phyloP scores from a whole-genome alignment of 306 rosid genomes.

The Vigna mungo region DNA sequence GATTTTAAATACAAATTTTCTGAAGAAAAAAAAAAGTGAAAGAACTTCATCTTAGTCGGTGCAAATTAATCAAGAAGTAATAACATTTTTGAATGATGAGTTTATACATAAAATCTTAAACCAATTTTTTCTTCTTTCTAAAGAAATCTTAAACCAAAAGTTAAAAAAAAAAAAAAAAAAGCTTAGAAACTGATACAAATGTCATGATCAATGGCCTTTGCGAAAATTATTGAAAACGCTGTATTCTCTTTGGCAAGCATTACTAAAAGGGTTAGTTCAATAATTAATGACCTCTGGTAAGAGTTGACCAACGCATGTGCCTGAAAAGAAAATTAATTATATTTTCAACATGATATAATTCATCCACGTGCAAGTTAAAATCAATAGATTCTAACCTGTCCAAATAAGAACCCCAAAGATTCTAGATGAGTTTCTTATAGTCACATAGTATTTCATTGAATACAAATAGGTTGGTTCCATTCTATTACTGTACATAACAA shows the following conservation, averaged over 20 bases:
- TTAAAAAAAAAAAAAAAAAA: neutral
- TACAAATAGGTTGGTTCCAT: neutral
- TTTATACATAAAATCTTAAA: neutral
- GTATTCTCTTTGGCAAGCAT: neutral
- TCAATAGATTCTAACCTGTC: constrained; percentile 1
- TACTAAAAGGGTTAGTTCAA: neutral
- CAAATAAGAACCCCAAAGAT: neutral
- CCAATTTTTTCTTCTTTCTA: neutral
- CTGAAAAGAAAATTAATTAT: constrained; percentile 17
- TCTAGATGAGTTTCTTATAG: neutral
- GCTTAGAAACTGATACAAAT: constrained; percentile 27
- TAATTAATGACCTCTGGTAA: constrained; percentile 30
- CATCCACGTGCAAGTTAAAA: constrained; percentile 39
- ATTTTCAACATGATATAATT: constrained; percentile 21
- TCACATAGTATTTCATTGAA: neutral
- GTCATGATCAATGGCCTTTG: neutral
- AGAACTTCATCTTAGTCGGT: neutral
- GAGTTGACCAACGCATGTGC: constrained; percentile 59
- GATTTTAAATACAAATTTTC: neutral
- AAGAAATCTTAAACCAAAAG: neutral
- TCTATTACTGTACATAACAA: neutral
- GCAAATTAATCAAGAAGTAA: neutral
- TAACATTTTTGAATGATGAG: neutral
- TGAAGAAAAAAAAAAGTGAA: neutral
- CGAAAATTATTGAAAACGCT: constrained; percentile 23